phyloP scores from a whole-genome alignment of 257 asterid genomes.

The Solanum virginianum region DNA sequence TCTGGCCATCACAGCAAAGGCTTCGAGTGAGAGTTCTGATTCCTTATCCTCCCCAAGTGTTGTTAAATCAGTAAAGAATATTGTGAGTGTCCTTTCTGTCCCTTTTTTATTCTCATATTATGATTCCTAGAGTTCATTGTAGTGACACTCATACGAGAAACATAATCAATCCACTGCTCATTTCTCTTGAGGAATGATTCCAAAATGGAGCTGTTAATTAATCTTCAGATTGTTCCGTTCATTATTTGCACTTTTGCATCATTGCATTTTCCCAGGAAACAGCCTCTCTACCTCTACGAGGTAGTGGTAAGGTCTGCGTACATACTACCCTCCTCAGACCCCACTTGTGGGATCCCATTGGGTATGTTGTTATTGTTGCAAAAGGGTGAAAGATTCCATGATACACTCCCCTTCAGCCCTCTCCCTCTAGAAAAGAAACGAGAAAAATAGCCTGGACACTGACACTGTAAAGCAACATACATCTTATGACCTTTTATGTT shows the following conservation, averaged over 20 bases:
- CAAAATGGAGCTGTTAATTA: background rate
- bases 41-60: constrained; percentile 10
- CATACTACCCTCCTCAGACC: no score
- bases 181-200: background rate
- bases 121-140: background rate
- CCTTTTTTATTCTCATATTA: background rate
- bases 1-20: constrained; percentile 38
- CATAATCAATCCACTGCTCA: background rate
- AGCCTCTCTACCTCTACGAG: no score
- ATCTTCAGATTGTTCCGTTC: background rate
- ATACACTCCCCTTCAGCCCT: background rate
- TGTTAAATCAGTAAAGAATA: constrained; percentile 44
- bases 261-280: background rate
- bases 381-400: background rate
- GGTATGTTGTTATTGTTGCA: no score
- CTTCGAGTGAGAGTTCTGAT: constrained; percentile 33
- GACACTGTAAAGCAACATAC: background rate
- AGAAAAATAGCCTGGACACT: background rate
- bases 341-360: no score
- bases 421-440: background rate
- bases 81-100: constrained; percentile 39
- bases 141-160: background rate
- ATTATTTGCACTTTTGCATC: background rate
- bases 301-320: no score
- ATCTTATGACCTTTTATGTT: background rate